These are phyloP conservation scores for Cyclotella kingstonii DNA, from an alignment of 108 stramenopile genomes.

Conservation along the genomic window DNA sequence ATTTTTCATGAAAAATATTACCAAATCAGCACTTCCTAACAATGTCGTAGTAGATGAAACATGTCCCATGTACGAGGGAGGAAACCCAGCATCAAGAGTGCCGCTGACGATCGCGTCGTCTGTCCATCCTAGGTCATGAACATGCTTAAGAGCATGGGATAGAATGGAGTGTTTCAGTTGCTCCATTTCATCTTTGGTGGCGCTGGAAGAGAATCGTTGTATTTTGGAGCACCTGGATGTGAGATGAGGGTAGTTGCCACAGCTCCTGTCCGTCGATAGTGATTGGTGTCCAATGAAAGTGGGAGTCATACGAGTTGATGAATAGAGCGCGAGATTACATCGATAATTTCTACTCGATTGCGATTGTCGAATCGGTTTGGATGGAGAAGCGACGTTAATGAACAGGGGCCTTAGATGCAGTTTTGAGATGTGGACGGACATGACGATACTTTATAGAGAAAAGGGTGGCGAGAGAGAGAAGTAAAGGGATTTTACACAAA, in stretches of 20 bases:
- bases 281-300: no score
- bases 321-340: no score
- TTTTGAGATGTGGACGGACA: background rate
- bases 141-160: constrained; percentile 54
- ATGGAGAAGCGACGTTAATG: background rate
- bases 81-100: constrained; percentile 46
- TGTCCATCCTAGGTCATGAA: constrained; percentile 79
- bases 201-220: constrained; percentile 2
- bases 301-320: no score
- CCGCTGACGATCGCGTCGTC: constrained; percentile 74
- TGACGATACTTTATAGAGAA: background rate
- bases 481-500: no score
- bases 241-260: background rate
- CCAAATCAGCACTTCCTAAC: constrained; percentile 63
- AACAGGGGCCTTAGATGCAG: background rate
- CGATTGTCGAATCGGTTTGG: no score
- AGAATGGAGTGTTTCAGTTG: constrained; percentile 21
- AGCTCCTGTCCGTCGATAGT: no score
- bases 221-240: background rate
- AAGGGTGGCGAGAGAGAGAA: no score
- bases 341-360: no score
- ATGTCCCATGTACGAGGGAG: constrained; percentile 68
- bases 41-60: constrained; percentile 17
- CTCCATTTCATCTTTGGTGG: background rate
- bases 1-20: constrained; percentile 77